phyloP scores from a whole-genome alignment of 768 basidiomycete genomes.

The Lactarius evosmus region DNA sequence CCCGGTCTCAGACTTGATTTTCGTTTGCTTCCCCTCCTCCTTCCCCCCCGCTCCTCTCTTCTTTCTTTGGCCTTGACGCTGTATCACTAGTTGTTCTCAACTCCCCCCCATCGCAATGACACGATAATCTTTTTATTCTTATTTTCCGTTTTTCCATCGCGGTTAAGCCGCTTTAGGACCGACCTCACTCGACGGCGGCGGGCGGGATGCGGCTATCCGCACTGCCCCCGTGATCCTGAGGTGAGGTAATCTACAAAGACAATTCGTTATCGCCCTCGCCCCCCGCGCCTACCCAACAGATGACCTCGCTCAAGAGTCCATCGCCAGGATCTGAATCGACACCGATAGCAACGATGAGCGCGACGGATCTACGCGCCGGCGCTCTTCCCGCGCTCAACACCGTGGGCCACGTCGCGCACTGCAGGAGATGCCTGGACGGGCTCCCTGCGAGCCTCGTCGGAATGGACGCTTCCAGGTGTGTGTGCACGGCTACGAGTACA shows the following conservation, averaged over 20 bases:
- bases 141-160: too few relatives aligned
- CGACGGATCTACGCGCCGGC: neutral
- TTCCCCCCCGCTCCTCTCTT: neutral
- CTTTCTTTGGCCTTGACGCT: conserved; percentile 18
- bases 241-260: too few relatives aligned
- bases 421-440: conserved; percentile 62
- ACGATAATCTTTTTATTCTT: conserved; percentile 27
- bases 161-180: too few relatives aligned
- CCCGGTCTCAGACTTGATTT: too few relatives aligned
- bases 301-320: too few relatives aligned
- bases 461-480: conserved; percentile 69
- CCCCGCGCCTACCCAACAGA: too few relatives aligned
- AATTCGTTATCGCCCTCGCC: too few relatives aligned
- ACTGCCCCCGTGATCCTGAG: too few relatives aligned
- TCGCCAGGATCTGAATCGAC: neutral
- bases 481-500: conserved; percentile 32
- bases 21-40: neutral
- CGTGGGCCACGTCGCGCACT: conserved; percentile 60
- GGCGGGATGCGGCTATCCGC: too few relatives aligned
- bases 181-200: too few relatives aligned
- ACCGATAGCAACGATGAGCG: neutral
- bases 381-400: conserved; percentile 37
- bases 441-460: conserved; percentile 68
- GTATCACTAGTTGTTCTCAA: conserved; percentile 25
- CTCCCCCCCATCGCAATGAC: conserved; percentile 15